These are phyloP conservation scores for Eucalyptus sideroxylon DNA, from an alignment of 345 rosid genomes.

Conservation along the genomic window DNA sequence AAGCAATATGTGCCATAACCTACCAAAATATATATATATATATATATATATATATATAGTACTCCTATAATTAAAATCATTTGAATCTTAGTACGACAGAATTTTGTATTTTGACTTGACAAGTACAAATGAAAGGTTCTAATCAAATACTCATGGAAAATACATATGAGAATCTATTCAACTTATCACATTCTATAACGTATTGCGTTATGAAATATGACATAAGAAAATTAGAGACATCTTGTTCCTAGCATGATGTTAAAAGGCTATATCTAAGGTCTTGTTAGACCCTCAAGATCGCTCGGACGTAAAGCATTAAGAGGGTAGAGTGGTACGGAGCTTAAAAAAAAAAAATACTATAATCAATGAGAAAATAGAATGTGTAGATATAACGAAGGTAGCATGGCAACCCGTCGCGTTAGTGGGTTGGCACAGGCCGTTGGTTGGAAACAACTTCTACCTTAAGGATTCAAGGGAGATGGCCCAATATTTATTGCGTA, in stretches of 20 bases:
- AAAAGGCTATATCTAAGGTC: not conserved
- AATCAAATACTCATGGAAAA: rapidly evolving
- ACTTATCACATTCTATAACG: rapidly evolving
- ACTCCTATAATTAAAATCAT: not conserved
- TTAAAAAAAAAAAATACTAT: too few species aligned
- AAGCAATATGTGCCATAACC: not conserved
- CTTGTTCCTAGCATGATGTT: not conserved
- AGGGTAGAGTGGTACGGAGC: not conserved
- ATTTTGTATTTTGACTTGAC: not conserved
- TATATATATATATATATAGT: rapidly evolving
- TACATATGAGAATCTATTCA: rapidly evolving
- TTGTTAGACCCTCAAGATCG: not conserved
- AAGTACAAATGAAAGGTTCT: not conserved
- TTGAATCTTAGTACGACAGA: rapidly evolving
- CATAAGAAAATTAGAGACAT: not conserved
- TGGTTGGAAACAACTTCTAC: too few species aligned
- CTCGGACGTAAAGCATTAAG: rapidly evolving
- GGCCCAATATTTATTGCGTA: too few species aligned
- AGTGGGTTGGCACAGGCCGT: too few species aligned
- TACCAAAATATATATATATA: too few species aligned
- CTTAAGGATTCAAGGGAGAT: too few species aligned
- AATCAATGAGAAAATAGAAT: too few species aligned
- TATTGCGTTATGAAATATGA: rapidly evolving
- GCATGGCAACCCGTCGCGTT: too few species aligned
- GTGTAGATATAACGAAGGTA: too few species aligned